Evolutionary conservation across 345 rosid genomes (phyloP).

Genomic region (Geranium brycei): DNA sequence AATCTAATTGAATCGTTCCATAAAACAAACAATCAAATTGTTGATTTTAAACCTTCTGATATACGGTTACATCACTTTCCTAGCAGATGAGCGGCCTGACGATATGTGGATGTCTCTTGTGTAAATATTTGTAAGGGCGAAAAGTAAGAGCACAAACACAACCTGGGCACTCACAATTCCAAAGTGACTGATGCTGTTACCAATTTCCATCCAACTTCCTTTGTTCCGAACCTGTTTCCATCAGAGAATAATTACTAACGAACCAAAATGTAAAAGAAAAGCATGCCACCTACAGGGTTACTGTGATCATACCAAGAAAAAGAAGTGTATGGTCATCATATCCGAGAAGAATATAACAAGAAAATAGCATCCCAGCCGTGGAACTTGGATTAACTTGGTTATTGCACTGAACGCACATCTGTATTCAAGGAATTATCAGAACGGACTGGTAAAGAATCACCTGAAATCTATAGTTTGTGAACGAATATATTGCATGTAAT

Average conservation of each 20-base stretch:
- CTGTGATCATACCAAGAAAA: constrained; percentile 62
- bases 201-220: constrained; percentile 99
- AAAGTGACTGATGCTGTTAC: constrained; percentile 90
- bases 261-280: too few species aligned
- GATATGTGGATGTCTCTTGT: constrained; percentile 50
- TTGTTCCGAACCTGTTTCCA: constrained; percentile 59
- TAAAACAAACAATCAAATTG: background rate
- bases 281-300: background rate
- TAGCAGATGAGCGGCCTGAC: constrained; percentile 27
- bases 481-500: too few species aligned
- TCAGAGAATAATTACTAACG: background rate
- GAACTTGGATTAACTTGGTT: constrained; percentile 58
- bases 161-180: constrained; percentile 97
- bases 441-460: too few species aligned
- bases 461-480: too few species aligned
- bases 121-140: constrained; percentile 75
- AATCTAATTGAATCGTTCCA: background rate
- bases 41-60: background rate
- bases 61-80: constrained; percentile 37
- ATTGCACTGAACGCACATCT: constrained; percentile 90
- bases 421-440: constrained; percentile 12
- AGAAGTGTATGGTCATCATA: constrained; percentile 90
- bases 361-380: constrained; percentile 87
- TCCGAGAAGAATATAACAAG: constrained; percentile 83
- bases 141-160: constrained; percentile 76